These are phyloP conservation scores for Lipomyces anomalus DNA, from an alignment of 805 yeast genomes.

Conservation along the genomic window DNA sequence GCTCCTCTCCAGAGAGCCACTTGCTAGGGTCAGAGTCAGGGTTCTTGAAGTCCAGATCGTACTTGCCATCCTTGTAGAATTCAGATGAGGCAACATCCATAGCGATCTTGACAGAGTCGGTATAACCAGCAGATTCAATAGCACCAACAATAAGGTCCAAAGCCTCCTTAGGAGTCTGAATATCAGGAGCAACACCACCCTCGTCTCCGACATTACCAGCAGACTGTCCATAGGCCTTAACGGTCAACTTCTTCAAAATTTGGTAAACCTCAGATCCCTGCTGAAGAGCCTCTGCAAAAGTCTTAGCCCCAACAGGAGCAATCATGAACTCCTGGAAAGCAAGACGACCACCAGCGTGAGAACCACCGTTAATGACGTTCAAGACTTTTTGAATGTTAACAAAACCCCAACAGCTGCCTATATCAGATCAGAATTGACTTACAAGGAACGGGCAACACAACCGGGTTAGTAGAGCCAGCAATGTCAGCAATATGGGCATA, in stretches of 20 bases:
- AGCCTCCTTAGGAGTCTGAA: conserved; percentile 93
- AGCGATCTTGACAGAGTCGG: conserved; percentile 86
- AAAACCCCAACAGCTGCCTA: background rate
- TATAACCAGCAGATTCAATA: conserved; percentile 91
- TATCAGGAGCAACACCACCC: conserved; percentile 99
- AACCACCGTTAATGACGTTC: conserved; percentile 98
- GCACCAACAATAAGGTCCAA: conserved; percentile 87
- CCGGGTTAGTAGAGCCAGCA: conserved; percentile 72
- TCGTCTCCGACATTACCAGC: conserved; percentile 99
- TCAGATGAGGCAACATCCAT: conserved; percentile 96
- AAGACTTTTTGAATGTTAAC: conserved; percentile 50
- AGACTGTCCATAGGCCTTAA: conserved; percentile 92
- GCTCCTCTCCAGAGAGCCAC: conserved; percentile 84
- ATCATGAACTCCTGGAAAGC: conserved; percentile 99
- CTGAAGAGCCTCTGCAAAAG: conserved; percentile 94
- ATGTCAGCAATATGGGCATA: conserved; percentile 85
- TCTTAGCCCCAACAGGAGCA: conserved; percentile 85
- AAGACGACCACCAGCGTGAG: conserved; percentile 99
- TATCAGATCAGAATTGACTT: conserved; percentile 4
- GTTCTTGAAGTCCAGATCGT: conserved; percentile 98
- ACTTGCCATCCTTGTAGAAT: conserved; percentile 93
- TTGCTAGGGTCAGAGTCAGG: conserved; percentile 84
- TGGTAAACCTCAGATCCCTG: conserved; percentile 98
- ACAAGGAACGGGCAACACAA: conserved; percentile 90
- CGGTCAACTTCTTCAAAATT: conserved; percentile 84